Base-by-base conservation (phyloP, 2,329 filamentous ascomycete genomes). In the Arthrobotrys conoides region DNA sequence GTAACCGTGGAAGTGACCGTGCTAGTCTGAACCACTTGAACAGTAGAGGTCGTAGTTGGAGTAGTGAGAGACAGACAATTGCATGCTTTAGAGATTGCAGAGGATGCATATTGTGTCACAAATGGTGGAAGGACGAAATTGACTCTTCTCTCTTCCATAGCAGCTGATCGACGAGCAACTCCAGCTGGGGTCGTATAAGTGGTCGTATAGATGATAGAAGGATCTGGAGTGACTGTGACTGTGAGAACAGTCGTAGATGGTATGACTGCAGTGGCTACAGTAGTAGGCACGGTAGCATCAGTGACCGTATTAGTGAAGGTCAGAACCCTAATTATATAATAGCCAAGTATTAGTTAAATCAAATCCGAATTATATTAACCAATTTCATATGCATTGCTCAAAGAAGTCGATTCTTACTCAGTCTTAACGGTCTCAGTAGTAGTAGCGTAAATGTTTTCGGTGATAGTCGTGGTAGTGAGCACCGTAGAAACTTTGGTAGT, bases 121-220 rank as follows among this genome's bases (percentile, higher is more conserved):
- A 33, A 72, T 36, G 69, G 59, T 12, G 69, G 69, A 20, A 72
- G n/a, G 20, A 22, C 38, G n/a, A 64, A 41, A 5, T 59, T 69
- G 24, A 69, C 10, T 8, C 68, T 57, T 24, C 68, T 41, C 51
- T 71, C 55, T 18, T 71, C 57, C 18, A 65, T 9, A 9, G 69
- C 69, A 16, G 16, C 59, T 16, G 57, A 30, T 36, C 69, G 57
- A 44, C 46, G 57, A 2, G 48, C 10, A n/a, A 72, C 46, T 5
- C 24, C 46, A 24, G 36, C 69, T 36, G 69, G 69, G 18, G 69
- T 72, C 0, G 69, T 72, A 20, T 66, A 72, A n/a, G 69, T 72
- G 14, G 59, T 65, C 8, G 69, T 72, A 18, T 65, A 65, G 36
- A 72, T 30, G 14, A 48, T 36, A 30, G 16, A 55, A 27, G 69